Percentiles rank a stretch among this genome's conserved stretches.
phyloP scores from a whole-genome alignment of 1,139 yeast genomes.

The Chernovozyma sophiae-reginae region DNA sequence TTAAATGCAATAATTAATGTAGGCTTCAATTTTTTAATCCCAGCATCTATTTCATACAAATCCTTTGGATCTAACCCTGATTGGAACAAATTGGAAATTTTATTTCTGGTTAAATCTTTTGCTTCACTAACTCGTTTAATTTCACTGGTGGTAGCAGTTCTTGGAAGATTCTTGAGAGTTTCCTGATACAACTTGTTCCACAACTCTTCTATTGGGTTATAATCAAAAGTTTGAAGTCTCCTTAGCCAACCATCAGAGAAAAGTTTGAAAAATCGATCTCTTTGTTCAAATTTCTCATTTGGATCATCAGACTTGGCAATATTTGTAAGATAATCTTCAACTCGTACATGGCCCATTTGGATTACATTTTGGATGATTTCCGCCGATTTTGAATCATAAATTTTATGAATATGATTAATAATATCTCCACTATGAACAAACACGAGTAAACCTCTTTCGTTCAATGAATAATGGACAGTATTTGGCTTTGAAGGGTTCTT shows the following conservation, averaged over 20 bases:
- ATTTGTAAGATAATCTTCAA: slow-evolving; percentile 53
- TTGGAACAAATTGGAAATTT: slow-evolving; percentile 34
- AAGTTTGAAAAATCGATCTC: slow-evolving; percentile 40
- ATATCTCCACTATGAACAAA: slow-evolving; percentile 78
- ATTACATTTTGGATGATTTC: slow-evolving; percentile 69
- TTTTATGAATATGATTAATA: slow-evolving; percentile 45
- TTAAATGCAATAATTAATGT: slow-evolving; percentile 58
- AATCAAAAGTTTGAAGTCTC: slow-evolving; percentile 34
- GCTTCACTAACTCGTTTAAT: slow-evolving; percentile 64
- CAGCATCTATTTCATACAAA: slow-evolving; percentile 27
- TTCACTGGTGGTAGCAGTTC: slow-evolving; percentile 51
- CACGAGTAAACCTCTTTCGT: slow-evolving; percentile 60
- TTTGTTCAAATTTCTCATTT: slow-evolving; percentile 19
- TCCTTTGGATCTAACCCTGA: slow-evolving; percentile 26
- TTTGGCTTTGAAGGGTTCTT: slow-evolving; percentile 36
- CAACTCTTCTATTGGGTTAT: slow-evolving; percentile 49
- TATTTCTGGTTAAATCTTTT: slow-evolving; percentile 52
- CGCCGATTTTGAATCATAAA: slow-evolving; percentile 48
- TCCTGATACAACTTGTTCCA: slow-evolving; percentile 55
- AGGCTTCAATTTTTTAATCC: slow-evolving; percentile 42
- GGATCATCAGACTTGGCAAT: slow-evolving; percentile 11
- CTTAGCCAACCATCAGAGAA: slow-evolving; percentile 56
- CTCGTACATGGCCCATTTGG: slow-evolving; percentile 61
- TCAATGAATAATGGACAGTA: slow-evolving; percentile 52
- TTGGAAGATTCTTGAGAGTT: slow-evolving; percentile 47